Evolutionary conservation across 164 flowering plant species (phyloP).

Genomic region (Nelumbo lutea): DNA sequence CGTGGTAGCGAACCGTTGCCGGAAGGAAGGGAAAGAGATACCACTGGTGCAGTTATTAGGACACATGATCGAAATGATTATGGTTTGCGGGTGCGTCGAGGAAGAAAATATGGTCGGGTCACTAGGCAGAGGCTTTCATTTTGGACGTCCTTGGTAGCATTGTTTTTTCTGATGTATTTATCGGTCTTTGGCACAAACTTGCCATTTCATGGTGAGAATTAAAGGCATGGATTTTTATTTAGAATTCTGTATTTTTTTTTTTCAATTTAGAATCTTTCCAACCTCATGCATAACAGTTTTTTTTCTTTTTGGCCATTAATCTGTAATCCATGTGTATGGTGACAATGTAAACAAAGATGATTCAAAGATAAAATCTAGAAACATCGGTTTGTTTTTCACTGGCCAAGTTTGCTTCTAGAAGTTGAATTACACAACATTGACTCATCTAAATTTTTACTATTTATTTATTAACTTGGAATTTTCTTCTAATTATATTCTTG

Average conservation of each 20-base stretch:
- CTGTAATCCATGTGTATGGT: too few relatives aligned
- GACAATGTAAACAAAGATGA: background rate
- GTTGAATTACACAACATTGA: background rate
- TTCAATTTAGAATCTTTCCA: background rate
- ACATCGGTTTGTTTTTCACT: background rate
- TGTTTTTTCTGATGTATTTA: slow-evolving; percentile 32
- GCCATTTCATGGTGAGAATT: slow-evolving; percentile 47
- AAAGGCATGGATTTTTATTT: background rate
- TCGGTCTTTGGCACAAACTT: slow-evolving; percentile 37
- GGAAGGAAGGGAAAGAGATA: slow-evolving; percentile 41
- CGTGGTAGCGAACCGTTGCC: slow-evolving; percentile 30
- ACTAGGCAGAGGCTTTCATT: slow-evolving; percentile 31
- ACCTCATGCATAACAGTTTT: too few relatives aligned
- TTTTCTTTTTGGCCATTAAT: too few relatives aligned
- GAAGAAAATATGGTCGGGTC: slow-evolving; percentile 46
- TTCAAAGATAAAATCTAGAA: background rate
- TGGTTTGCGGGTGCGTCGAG: slow-evolving; percentile 39
- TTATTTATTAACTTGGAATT: background rate
- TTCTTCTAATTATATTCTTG: too few relatives aligned
- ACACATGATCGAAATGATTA: slow-evolving; percentile 24
- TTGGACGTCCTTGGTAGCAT: slow-evolving; percentile 38
- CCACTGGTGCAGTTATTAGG: slow-evolving; percentile 18
- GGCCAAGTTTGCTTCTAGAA: background rate
- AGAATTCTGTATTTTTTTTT: background rate
- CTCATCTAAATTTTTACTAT: background rate